Evolutionary conservation across 305 asterid genomes (phyloP).

Genomic region (Solanum hybrid): DNA sequence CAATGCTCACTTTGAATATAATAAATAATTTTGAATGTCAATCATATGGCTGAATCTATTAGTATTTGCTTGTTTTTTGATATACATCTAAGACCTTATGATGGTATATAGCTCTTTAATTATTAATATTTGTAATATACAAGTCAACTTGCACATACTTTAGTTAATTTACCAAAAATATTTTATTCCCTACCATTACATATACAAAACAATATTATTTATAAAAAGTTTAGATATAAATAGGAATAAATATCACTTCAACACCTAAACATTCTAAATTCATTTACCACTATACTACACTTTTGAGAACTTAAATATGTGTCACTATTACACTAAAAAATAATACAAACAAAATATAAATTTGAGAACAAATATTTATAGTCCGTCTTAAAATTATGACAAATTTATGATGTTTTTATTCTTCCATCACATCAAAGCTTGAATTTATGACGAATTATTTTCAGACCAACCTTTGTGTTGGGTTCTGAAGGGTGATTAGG

Average conservation of each 20-base stretch:
- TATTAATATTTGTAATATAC: not conserved
- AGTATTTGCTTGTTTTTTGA: not conserved
- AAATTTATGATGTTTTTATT: no score
- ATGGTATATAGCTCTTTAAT: not conserved
- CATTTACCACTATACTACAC: not conserved
- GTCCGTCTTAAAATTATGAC: not conserved
- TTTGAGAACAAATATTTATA: no score
- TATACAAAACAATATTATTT: no score
- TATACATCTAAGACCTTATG: not conserved
- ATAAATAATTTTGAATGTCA: not conserved
- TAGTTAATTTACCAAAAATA: not conserved
- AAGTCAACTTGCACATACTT: not conserved
- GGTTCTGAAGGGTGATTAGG: no score
- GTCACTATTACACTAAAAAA: not conserved
- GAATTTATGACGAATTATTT: not conserved
- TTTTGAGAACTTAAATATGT: not conserved
- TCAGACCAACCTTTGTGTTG: not conserved
- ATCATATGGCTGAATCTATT: not conserved
- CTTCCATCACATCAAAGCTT: not conserved
- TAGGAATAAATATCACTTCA: not conserved
- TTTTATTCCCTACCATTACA: not conserved
- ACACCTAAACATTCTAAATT: not conserved
- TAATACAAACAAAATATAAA: not conserved
- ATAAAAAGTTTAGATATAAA: no score
- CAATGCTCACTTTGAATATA: not conserved